Conservation (phyloP, 2,329 filamentous ascomycete genomes). For the Penicillium sp. region DNA sequence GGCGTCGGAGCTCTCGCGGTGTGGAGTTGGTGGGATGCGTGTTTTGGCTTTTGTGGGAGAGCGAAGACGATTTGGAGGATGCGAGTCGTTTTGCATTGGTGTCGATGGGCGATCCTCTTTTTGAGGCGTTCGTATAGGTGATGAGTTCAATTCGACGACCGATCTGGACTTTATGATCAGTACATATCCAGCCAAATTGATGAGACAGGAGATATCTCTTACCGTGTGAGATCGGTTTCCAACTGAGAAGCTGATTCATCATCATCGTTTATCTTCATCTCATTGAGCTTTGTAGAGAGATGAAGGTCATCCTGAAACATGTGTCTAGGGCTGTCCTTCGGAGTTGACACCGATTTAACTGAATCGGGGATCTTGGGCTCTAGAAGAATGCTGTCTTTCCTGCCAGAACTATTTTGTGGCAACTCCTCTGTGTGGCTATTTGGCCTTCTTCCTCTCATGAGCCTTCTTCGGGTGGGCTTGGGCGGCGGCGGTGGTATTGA, state of each 20-base stretch:
- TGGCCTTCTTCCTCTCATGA: conserved; percentile 34
- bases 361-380: conserved; percentile 20
- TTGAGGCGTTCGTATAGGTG: neutral
- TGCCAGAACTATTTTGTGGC: neutral
- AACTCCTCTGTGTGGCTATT: neutral
- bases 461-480: conserved; percentile 25
- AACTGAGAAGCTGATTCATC: conserved; percentile 19
- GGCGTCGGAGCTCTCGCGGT: conserved; percentile 47
- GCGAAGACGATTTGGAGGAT: conserved; percentile 34
- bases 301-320: conserved; percentile 20
- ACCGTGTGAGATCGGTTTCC: conserved; percentile 18
- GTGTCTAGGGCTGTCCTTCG: conserved; percentile 13
- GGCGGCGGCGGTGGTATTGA: conserved; percentile 16
- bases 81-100: conserved; percentile 39
- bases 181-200: too few relatives aligned
- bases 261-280: conserved; percentile 19
- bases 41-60: conserved; percentile 46
- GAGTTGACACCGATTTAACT: conserved; percentile 13
- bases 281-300: conserved; percentile 20
- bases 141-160: conserved; percentile 6
- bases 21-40: conserved; percentile 46
- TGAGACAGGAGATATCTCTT: conserved; percentile 7
- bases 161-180: conserved; percentile 1
- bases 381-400: conserved; percentile 4
- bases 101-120: conserved; percentile 25